Evolutionary conservation across 2,329 filamentous ascomycete species (phyloP), one percentile per base, ranked within the genome.

Genomic region (Periglandula ipomoeae): DNA sequence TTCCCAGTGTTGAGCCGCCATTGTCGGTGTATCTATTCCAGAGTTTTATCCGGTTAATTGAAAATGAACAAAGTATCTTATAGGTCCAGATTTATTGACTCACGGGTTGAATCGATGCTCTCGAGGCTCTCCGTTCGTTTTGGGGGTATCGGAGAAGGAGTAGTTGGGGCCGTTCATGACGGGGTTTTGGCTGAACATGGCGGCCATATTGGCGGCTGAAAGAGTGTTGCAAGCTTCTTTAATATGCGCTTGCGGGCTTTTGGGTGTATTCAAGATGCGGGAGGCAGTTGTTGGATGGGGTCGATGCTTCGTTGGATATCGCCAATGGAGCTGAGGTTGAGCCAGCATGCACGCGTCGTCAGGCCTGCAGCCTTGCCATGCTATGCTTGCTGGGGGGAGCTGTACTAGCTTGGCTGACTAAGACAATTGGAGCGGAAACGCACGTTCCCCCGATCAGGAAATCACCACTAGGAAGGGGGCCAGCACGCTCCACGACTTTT

Each of bases 21-120:
- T 98, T 98, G 75, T 98, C 91, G 57, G 93, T 94, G 72, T 98
- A 98, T 59, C 87, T 93, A 58, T 4, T 34, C 15, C 6, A 8
- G 22, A 5, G 5, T 10, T 46, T 24, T 17, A 3, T 4, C 8
- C 24, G 8, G 13, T 24, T 13, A 15, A 26, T 20, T 5, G 20
- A 13, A 32, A 4, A 13, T n/a, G 10, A 11, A 6, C 4, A 41
- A 11, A 17, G n/a, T n/a, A n/a, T n/a, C n/a, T n/a, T 32, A 11
- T 7, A 15, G 19, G n/a, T 26, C 26, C 15, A 20, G 5, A n/a
- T 23, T 26, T 41, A 4, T 39, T 9, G 19, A 44, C 86, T 62
- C 79, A 95, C 90, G 91, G 90, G 71, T 95, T 90, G 73, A 96
- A 96, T 59, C 83, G 81, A 71, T 94, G 90, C 73, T 93, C 72